Conservation (phyloP, 2,329 filamentous ascomycete species). For the Sphaerulina vaccinii region DNA sequence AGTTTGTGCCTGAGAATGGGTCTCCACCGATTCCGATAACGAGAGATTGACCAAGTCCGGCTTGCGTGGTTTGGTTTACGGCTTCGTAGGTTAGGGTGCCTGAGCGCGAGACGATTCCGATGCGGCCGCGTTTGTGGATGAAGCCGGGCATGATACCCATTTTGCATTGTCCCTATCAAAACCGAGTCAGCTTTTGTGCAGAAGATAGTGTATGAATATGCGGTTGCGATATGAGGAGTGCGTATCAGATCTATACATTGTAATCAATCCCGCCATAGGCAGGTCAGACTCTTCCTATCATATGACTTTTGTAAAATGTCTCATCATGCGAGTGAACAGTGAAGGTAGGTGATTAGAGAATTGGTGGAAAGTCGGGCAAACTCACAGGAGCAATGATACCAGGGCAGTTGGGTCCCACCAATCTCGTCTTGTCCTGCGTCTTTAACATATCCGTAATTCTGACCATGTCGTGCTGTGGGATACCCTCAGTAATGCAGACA, state of each 20-base stretch:
- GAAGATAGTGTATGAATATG: conserved; percentile 7
- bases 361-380: conserved; percentile 24
- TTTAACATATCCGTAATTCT: conserved; percentile 98
- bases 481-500: conserved; percentile 97
- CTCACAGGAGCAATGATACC: conserved; percentile 81
- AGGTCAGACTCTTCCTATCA: conserved; percentile 43
- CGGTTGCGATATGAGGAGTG: conserved; percentile 19
- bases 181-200: conserved; percentile 12
- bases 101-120: conserved; percentile 97
- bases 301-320: conserved; percentile 31
- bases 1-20: conserved; percentile 98
- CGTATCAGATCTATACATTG: conserved; percentile 13
- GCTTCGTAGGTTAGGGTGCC: conserved; percentile 99
- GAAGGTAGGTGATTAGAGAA: conserved; percentile 10
- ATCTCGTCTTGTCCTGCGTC: conserved; percentile 92
- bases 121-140: conserved; percentile 99
- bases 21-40: conserved; percentile 98
- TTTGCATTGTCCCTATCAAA: conserved; percentile 91
- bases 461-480: conserved; percentile 98
- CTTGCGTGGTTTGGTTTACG: conserved; percentile 98
- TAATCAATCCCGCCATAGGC: conserved; percentile 34
- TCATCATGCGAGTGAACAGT: conserved; percentile 18
- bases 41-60: conserved; percentile 94
- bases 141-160: conserved; percentile 99
- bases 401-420: conserved; percentile 97